Conservation (phyloP, 2,329 filamentous ascomycete genomes). For the Exophiala dermatitidis region DNA sequence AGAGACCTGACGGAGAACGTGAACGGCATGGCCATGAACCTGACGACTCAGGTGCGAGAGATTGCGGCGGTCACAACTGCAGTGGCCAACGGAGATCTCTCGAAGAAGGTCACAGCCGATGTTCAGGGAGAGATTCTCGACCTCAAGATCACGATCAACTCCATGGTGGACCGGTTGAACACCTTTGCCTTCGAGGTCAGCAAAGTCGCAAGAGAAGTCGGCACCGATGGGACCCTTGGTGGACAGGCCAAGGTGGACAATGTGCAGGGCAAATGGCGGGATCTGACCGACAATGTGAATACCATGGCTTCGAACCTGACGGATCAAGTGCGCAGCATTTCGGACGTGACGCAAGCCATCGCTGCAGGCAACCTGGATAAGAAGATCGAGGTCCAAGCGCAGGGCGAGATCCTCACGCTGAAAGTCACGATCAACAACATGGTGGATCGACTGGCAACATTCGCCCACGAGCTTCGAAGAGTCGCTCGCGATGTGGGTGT, state of each 20-base stretch:
- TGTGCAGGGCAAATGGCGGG: slow-evolving; percentile 61
- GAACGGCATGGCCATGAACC: slow-evolving; percentile 97
- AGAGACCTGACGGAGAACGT: slow-evolving; percentile 91
- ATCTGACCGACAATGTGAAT: slow-evolving; percentile 61
- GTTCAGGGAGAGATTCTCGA: slow-evolving; percentile 91
- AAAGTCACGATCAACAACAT: slow-evolving; percentile 99
- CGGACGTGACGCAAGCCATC: slow-evolving; percentile 88
- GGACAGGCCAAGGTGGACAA: slow-evolving; percentile 59
- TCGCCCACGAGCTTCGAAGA: slow-evolving; percentile 91
- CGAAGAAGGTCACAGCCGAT: slow-evolving; percentile 90
- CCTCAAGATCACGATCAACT: slow-evolving; percentile 80
- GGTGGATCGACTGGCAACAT: slow-evolving; percentile 90
- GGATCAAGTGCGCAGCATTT: slow-evolving; percentile 75
- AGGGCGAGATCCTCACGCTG: slow-evolving; percentile 86
- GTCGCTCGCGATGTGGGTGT: slow-evolving; percentile 96
- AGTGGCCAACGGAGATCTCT: slow-evolving; percentile 87
- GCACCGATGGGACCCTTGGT: slow-evolving; percentile 57
- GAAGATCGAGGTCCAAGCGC: slow-evolving; percentile 90
- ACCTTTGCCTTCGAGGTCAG: slow-evolving; percentile 60
- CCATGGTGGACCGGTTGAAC: slow-evolving; percentile 59
- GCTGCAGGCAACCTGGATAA: slow-evolving; percentile 93
- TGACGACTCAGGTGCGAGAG: slow-evolving; percentile 94
- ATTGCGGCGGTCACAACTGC: slow-evolving; percentile 96
- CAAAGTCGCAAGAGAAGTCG: slow-evolving; percentile 59
- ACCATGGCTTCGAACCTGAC: slow-evolving; percentile 61